Base-by-base conservation (phyloP, 306 rosid species). In the Ormosia semicastrata region DNA sequence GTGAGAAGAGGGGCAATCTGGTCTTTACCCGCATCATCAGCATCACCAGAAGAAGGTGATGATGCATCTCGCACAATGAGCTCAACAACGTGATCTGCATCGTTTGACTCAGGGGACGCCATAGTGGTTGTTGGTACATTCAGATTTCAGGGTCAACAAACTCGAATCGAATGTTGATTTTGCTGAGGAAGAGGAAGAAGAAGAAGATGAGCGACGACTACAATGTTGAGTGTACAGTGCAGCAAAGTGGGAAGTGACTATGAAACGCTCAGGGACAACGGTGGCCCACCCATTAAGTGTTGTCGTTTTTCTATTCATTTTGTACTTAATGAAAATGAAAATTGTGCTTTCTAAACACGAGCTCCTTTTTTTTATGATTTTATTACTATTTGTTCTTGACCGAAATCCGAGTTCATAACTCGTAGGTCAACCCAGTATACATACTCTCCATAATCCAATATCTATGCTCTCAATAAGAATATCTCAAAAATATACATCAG, bases 1-100 rank as follows among this genome's bases (percentile, higher is more conserved):
- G 86, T 76, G 24, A 92, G 88, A 13, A 94, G 90, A 80, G 97
- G 93, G 54, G 89, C 41, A 17, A 70, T 85, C 83, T 88, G 93
- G 66, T 75, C 95, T 30, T 76, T 24, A 18, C 46, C 87, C 9
- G 29, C 75, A 69, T 50, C 73, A 14, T 33, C 86, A 9, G 53
- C 64, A 10, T 89, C 90, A 18, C 66, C 72, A 10, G 67, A 41
- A 1, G 87, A 52, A 64, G 63, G 53, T 2, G 85, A 24, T 64
- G 87, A 39, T 36, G 52, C 39, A 56, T 86, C 89, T 70, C 84
- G 88, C 6, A 77, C 85, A 53, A 87, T 76, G 41, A 90, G 95
- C 85, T 94, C 97, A 46, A 94, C 82, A 33, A 85, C 79, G 58
- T 84, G 87, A 76, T 89, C 91, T 43, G 44, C 71, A 47, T 53